A percentile compares a stretch with the other conserved stretches of the same genome.
Evolutionary conservation across 179 eudicot species (phyloP).

Genomic region (Patellifolia procumbens): DNA sequence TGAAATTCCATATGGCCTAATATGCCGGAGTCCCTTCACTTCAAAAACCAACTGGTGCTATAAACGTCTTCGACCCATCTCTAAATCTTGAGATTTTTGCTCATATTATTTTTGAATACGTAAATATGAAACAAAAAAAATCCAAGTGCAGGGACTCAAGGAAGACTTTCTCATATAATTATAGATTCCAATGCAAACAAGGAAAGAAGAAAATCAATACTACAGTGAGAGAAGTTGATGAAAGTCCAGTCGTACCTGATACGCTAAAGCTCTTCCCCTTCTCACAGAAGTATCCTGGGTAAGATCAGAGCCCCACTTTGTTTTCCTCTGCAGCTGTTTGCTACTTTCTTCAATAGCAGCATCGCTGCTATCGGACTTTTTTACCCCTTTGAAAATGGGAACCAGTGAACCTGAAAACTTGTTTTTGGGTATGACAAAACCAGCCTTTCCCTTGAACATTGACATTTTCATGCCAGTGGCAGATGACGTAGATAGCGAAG

Average conservation of each 20-base stretch:
- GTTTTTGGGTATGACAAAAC: slow-evolving; percentile 96
- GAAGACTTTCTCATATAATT: not conserved
- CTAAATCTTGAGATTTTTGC: slow-evolving; percentile 18
- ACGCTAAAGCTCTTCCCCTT: slow-evolving; percentile 80
- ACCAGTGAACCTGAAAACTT: slow-evolving; percentile 89
- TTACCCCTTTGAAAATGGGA: slow-evolving; percentile 61
- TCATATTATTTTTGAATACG: not conserved
- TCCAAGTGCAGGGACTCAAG: slow-evolving; percentile 2
- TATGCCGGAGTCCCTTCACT: slow-evolving; percentile 25
- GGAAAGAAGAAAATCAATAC: slow-evolving; percentile 23
- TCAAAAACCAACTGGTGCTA: slow-evolving; percentile 34
- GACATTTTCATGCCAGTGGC: slow-evolving; percentile 54
- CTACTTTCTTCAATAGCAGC: slow-evolving; percentile 49
- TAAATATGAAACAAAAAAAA: not conserved
- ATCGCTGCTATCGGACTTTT: slow-evolving; percentile 59
- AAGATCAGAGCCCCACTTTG: slow-evolving; percentile 93
- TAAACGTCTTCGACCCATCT: slow-evolving; percentile 34
- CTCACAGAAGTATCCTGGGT: slow-evolving; percentile 71
- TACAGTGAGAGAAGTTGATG: not conserved
- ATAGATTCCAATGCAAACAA: slow-evolving; percentile 4
- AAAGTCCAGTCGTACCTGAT: slow-evolving; percentile 63
- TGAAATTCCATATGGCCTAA: slow-evolving; percentile 28
- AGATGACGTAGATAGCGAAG: slow-evolving; percentile 48
- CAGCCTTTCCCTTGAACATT: slow-evolving; percentile 72
- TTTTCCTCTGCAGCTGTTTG: slow-evolving; percentile 69